phyloP scores from a whole-genome alignment of 805 yeast genomes.

The Myxozyma neglecta region DNA sequence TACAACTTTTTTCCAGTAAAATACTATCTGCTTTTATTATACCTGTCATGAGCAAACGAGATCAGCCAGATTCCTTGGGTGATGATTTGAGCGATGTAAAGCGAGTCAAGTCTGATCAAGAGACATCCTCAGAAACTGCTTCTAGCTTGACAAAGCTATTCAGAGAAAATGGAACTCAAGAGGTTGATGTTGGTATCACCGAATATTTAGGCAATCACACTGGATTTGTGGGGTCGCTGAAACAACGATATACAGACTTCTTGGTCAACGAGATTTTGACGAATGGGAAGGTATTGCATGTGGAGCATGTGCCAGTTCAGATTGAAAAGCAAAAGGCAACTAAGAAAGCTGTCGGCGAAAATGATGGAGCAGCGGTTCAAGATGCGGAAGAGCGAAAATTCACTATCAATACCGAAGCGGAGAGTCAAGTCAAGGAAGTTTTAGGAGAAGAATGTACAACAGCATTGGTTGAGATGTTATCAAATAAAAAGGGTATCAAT shows the following conservation, averaged over 20 bases:
- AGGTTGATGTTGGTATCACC: slow-evolving; percentile 84
- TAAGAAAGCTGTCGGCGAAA: slow-evolving; percentile 45
- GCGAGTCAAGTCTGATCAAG: not conserved
- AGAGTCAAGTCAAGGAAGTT: slow-evolving; percentile 49
- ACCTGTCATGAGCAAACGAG: slow-evolving; percentile 2
- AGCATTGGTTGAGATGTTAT: not conserved
- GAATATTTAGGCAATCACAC: slow-evolving; percentile 56
- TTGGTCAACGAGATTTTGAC: slow-evolving; percentile 82
- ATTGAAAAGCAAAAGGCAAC: slow-evolving; percentile 47
- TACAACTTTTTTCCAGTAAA: not conserved
- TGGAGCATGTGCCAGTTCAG: slow-evolving; percentile 69
- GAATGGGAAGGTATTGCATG: slow-evolving; percentile 69
- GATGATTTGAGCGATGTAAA: not conserved
- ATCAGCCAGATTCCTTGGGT: not conserved
- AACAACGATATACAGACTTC: slow-evolving; percentile 83
- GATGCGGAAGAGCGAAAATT: slow-evolving; percentile 36
- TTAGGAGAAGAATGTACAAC: slow-evolving; percentile 64
- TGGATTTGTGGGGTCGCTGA: slow-evolving; percentile 78
- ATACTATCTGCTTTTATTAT: not conserved
- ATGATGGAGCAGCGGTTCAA: slow-evolving; percentile 28
- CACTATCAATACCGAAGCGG: slow-evolving; percentile 48
- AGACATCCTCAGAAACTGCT: not conserved
- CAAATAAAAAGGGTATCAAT: not conserved
- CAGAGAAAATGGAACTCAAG: slow-evolving; percentile 68
- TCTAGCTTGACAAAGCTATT: slow-evolving; percentile 55